Conservation (phyloP, 2,329 filamentous ascomycete species). For the Sporothrix luriei region DNA sequence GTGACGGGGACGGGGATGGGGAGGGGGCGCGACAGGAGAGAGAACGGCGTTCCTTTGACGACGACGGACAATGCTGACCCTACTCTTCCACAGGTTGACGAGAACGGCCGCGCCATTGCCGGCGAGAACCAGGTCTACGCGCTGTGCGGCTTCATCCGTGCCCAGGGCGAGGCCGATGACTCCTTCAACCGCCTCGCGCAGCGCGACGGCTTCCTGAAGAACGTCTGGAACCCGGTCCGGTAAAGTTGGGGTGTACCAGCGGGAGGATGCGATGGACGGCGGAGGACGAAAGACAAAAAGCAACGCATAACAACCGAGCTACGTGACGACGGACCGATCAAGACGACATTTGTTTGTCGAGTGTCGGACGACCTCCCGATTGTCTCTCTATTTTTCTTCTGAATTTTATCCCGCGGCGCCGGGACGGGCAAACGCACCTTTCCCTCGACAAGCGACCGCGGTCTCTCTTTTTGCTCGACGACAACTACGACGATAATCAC, state of each 20-base stretch:
- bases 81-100: conserved; percentile 65
- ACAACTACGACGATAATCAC: background rate
- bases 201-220: conserved; percentile 95
- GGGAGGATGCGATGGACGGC: background rate
- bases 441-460: too few species aligned
- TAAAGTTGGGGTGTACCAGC: conserved; percentile 46
- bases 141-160: conserved; percentile 94
- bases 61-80: conserved; percentile 10
- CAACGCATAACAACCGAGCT: background rate
- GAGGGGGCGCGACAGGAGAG: background rate
- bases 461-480: background rate
- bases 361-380: background rate
- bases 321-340: background rate
- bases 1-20: too few species aligned
- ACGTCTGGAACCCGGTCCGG: conserved; percentile 82
- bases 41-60: background rate
- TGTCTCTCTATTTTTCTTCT: background rate
- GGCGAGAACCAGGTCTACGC: conserved; percentile 98
- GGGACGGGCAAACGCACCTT: conserved; percentile 17
- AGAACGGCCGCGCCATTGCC: conserved; percentile 90
- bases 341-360: background rate
- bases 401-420: conserved; percentile 19
- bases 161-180: conserved; percentile 98
- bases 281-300: background rate
- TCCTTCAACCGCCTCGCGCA: conserved; percentile 93